Conservation (phyloP, 2,329 filamentous ascomycete species). For the Juglanconis juglandina region DNA sequence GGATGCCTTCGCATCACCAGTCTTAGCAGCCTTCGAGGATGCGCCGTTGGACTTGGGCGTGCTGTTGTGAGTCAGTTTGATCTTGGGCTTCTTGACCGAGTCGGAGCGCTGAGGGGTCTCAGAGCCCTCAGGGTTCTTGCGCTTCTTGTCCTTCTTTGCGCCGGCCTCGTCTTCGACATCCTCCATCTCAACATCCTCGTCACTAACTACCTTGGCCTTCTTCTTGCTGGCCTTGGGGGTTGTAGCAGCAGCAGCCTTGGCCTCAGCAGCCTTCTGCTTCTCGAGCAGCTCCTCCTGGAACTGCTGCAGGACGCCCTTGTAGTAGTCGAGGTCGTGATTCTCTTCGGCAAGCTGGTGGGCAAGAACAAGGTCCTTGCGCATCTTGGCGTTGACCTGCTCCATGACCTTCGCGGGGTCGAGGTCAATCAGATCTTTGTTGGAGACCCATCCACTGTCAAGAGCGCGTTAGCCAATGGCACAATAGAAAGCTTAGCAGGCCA, state of each 20-base stretch:
- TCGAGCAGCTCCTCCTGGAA: slow-evolving; percentile 64
- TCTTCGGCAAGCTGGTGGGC: slow-evolving; percentile 81
- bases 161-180: slow-evolving; percentile 45
- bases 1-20: slow-evolving; percentile 44
- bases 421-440: slow-evolving; percentile 76
- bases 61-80: slow-evolving; percentile 60
- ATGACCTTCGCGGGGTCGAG: slow-evolving; percentile 72
- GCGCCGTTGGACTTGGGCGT: slow-evolving; percentile 70
- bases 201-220: slow-evolving; percentile 35
- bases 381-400: slow-evolving; percentile 68
- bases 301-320: slow-evolving; percentile 74
- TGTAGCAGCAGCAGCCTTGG: slow-evolving; percentile 39
- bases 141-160: slow-evolving; percentile 63
- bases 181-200: slow-evolving; percentile 35
- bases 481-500: slow-evolving; percentile 4
- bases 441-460: slow-evolving; percentile 74
- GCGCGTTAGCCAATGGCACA: slow-evolving; percentile 3
- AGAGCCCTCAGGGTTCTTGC: slow-evolving; percentile 75
- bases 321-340: slow-evolving; percentile 72
- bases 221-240: slow-evolving; percentile 44
- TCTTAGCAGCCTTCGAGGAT: slow-evolving; percentile 52
- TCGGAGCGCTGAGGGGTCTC: slow-evolving; percentile 59
- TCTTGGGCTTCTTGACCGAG: slow-evolving; percentile 66
- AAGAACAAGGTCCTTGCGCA: slow-evolving; percentile 71
- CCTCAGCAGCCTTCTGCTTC: slow-evolving; percentile 50